phyloP scores from a whole-genome alignment of 305 asterid species.

The Fraxinus xanthoxyloides region DNA sequence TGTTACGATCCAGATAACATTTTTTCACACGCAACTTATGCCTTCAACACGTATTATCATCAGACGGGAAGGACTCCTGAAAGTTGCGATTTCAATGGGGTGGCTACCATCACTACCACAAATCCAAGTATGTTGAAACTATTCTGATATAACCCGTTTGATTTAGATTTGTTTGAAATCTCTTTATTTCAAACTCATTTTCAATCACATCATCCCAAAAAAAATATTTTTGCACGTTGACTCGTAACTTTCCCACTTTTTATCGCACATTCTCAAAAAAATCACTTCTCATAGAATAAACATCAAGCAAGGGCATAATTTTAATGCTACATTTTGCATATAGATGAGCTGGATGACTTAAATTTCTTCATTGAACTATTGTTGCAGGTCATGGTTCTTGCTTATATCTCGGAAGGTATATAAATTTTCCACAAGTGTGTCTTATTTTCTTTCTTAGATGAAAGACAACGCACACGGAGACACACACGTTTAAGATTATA shows the following conservation, averaged over 20 bases:
- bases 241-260: not conserved
- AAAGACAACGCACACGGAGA: not conserved
- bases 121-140: slow-evolving; percentile 59
- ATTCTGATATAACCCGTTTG: not conserved
- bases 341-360: not conserved
- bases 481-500: not conserved
- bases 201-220: not conserved
- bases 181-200: not conserved
- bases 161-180: not conserved
- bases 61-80: slow-evolving; percentile 56
- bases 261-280: not conserved
- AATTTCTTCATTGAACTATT: not conserved
- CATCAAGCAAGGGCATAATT: not conserved
- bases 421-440: not conserved
- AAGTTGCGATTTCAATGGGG: slow-evolving; percentile 84
- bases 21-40: slow-evolving; percentile 72
- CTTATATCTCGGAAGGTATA: slow-evolving; percentile 65
- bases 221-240: not conserved
- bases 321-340: not conserved
- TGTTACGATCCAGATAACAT: slow-evolving; percentile 81
- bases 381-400: slow-evolving; percentile 80
- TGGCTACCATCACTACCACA: slow-evolving; percentile 73
- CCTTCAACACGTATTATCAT: slow-evolving; percentile 66
- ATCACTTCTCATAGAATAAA: not conserved
- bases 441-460: not conserved